Percentiles rank a stretch among this genome's conserved stretches.
Evolutionary conservation across 306 rosid genomes (phyloP).

Genomic region (Casuarina glauca): DNA sequence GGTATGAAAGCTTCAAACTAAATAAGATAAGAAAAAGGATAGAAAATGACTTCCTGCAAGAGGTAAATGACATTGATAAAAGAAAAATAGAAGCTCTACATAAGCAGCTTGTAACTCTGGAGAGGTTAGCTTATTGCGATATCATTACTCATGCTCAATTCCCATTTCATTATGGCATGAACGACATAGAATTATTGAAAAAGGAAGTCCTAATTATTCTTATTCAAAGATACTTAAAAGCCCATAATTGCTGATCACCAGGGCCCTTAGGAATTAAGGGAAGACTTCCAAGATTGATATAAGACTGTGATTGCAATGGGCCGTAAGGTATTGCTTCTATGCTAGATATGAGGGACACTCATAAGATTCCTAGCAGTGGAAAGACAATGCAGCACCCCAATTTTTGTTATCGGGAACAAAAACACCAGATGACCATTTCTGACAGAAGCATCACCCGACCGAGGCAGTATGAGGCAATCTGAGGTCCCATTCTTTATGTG

Average conservation of each 20-base stretch:
- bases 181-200: neutral
- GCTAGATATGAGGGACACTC: no score
- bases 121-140: slow-evolving; percentile 9
- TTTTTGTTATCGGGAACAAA: neutral
- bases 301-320: neutral
- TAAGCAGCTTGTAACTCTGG: slow-evolving; percentile 5
- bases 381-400: neutral
- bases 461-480: neutral
- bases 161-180: neutral
- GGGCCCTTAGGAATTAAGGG: neutral
- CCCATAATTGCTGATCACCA: slow-evolving; percentile 12
- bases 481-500: neutral
- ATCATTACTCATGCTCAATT: slow-evolving; percentile 7
- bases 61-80: slow-evolving; percentile 44
- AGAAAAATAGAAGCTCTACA: neutral
- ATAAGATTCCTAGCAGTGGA: neutral
- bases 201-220: neutral
- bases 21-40: slow-evolving; percentile 17
- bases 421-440: neutral
- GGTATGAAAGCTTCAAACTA: slow-evolving; percentile 9
- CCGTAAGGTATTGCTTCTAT: neutral
- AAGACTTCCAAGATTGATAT: neutral
- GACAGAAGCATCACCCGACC: neutral
- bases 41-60: slow-evolving; percentile 1
- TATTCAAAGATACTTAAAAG: neutral